Base-by-base conservation (phyloP, 495 filamentous ascomycete species). In the Penicillium ochrochloron region DNA sequence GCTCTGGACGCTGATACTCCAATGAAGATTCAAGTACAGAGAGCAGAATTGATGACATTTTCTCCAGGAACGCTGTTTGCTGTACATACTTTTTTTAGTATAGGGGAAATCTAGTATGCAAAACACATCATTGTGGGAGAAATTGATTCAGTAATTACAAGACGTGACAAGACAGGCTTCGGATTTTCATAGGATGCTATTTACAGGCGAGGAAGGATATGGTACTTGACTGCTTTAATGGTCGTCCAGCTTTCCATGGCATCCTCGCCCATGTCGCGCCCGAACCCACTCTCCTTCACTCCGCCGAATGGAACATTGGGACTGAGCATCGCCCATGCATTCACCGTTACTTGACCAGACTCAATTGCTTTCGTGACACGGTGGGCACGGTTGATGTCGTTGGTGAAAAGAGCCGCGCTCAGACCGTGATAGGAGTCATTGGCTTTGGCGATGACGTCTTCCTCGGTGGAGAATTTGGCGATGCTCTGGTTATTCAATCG, bases 351-450 rank as follows among this genome's bases (percentile, higher is more conserved):
- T 31, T 68, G 67, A 5, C 94, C 94, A 0, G 92, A 86, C 76
- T 97, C 91, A 61, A 98, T 87, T 44, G 84, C 85, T 57, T 85
- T 80, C 10, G 93, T 91, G 2, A 97, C 86, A 17, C 90, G 83
- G 78, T 97, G 92, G 15, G 89, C 92, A 53, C 85, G 84, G 57
- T 82, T 85, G 60, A 97, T 79, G 68, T 97, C 86, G 67, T 87
- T 82, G 9, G 91, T 97, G 70, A 97, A 97, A 0, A 97, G 73
- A 0, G 93, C 91, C 29, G 86, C 86, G 34, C 91, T 92, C 19
- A 98, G 83, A 1, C 94, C 94, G 66, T 96, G 94, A 0, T 86
- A 90, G 1, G 90, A 92, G 73, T 92, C 86, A 70, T 97, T 98
- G 25, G 94, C 94, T 73, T 90, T 83, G 48, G 83, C 79, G 27